phyloP scores from a whole-genome alignment of 192 early-diverging fungal genomes.

The Entomortierella beljakovae region DNA sequence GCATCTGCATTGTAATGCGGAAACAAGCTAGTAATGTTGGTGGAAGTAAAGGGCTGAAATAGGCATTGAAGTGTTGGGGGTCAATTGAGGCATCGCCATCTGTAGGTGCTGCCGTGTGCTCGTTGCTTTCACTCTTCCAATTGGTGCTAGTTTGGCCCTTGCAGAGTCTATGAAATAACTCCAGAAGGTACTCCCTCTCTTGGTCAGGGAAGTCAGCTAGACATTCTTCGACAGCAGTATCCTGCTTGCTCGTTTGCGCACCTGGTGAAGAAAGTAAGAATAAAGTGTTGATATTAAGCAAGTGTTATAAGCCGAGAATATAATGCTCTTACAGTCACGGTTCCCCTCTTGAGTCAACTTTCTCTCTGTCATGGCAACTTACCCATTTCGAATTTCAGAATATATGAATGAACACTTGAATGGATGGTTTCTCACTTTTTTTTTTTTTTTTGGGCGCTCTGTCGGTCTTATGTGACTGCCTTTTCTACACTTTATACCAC shows the following conservation, averaged over 20 bases:
- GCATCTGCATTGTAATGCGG: conserved; percentile 44
- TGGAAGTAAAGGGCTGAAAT: conserved; percentile 28
- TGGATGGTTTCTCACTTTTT: too few relatives aligned
- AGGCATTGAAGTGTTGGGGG: conserved; percentile 38
- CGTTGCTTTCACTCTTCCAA: not conserved
- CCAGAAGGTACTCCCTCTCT: conserved; percentile 21
- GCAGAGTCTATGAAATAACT: conserved; percentile 33
- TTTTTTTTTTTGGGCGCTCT: too few relatives aligned
- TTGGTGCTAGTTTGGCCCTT: not conserved
- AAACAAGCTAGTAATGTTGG: conserved; percentile 41
- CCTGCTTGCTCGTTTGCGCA: conserved; percentile 49
- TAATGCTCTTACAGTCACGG: too few relatives aligned
- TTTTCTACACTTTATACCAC: too few relatives aligned
- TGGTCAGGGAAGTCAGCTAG: conserved; percentile 42
- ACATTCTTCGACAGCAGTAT: conserved; percentile 35
- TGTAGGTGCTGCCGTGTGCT: not conserved
- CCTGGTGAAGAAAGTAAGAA: conserved; percentile 5
- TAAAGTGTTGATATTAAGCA: too few relatives aligned
- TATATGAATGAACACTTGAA: too few relatives aligned
- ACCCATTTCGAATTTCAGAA: too few relatives aligned
- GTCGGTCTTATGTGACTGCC: too few relatives aligned
- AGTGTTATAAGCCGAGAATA: too few relatives aligned
- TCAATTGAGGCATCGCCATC: conserved; percentile 23
- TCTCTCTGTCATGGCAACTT: too few relatives aligned
- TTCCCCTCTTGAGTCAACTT: too few relatives aligned